Evolutionary conservation across 345 rosid genomes (phyloP).

Genomic region (Rhizophora mangle): DNA sequence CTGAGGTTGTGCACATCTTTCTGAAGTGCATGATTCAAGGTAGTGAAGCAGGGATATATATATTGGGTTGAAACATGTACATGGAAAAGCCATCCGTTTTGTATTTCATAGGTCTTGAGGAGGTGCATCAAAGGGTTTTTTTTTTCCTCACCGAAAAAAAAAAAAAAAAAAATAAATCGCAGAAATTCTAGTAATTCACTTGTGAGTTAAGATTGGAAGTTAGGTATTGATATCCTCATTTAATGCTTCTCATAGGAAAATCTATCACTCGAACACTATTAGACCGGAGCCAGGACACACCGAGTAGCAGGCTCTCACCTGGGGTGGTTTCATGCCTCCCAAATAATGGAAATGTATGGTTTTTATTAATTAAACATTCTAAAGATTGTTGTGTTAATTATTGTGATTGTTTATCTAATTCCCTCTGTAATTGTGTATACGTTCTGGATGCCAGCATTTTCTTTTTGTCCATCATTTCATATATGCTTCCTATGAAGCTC

Average conservation of each 20-base stretch:
- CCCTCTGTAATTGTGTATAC: neutral
- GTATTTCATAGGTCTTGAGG: neutral
- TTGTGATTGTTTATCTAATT: slow-evolving; percentile 20
- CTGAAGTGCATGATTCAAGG: slow-evolving; percentile 1
- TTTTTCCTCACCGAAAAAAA: too few relatives aligned
- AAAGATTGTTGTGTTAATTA: slow-evolving; percentile 19
- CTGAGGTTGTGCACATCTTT: slow-evolving; percentile 9
- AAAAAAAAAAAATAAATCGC: too few relatives aligned
- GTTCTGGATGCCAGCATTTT: too few relatives aligned
- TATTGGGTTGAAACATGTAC: slow-evolving; percentile 18
- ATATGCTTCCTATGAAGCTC: too few relatives aligned
- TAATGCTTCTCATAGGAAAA: too few relatives aligned
- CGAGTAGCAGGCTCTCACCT: too few relatives aligned
- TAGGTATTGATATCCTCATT: too few relatives aligned
- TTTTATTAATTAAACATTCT: slow-evolving; percentile 13
- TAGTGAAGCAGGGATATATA: slow-evolving; percentile 4
- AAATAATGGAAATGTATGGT: slow-evolving; percentile 17
- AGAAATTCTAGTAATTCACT: too few relatives aligned
- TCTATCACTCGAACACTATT: too few relatives aligned
- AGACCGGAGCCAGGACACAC: too few relatives aligned
- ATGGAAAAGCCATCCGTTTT: slow-evolving; percentile 17
- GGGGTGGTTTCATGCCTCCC: slow-evolving; percentile 12
- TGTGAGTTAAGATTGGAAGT: too few relatives aligned
- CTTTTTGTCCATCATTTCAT: too few relatives aligned
- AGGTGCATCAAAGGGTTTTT: slow-evolving; percentile 16